Conservation (phyloP, 2,329 filamentous ascomycete species). For the Trichothecium roseum region DNA sequence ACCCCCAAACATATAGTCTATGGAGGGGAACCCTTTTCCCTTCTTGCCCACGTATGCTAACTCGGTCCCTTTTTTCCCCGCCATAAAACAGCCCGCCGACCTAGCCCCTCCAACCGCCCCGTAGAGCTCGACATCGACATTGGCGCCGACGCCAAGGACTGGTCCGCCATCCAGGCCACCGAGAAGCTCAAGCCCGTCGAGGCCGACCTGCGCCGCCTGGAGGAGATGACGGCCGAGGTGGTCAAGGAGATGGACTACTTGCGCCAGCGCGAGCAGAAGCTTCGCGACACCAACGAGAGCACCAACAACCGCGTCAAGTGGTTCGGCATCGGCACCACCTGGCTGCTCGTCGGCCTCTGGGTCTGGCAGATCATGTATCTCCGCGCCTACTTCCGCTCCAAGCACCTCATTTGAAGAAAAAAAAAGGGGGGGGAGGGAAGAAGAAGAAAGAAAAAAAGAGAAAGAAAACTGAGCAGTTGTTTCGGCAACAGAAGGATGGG, state of each 20-base stretch:
- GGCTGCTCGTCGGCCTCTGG: constrained; percentile 78
- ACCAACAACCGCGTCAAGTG: constrained; percentile 98
- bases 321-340: constrained; percentile 92
- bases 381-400: constrained; percentile 82
- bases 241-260: constrained; percentile 96
- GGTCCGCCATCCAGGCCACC: constrained; percentile 88
- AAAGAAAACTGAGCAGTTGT: constrained; percentile 5
- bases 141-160: constrained; percentile 94
- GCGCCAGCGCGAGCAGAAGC: constrained; percentile 78
- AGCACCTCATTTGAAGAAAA: constrained; percentile 22
- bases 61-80: no score
- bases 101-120: constrained; percentile 50
- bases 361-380: constrained; percentile 98
- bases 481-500: no score
- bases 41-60: constrained; percentile 7
- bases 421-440: constrained; percentile 1
- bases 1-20: not conserved
- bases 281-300: constrained; percentile 98
- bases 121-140: constrained; percentile 94
- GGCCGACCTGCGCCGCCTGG: constrained; percentile 83
- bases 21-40: constrained; percentile 1
- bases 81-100: constrained; percentile 22
- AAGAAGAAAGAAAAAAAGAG: constrained; percentile 3
- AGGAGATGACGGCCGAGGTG: constrained; percentile 82
- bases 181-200: constrained; percentile 98